These are phyloP conservation scores for Quillaja saponaria DNA, from an alignment of 306 rosid genomes.

Conservation along the genomic window DNA sequence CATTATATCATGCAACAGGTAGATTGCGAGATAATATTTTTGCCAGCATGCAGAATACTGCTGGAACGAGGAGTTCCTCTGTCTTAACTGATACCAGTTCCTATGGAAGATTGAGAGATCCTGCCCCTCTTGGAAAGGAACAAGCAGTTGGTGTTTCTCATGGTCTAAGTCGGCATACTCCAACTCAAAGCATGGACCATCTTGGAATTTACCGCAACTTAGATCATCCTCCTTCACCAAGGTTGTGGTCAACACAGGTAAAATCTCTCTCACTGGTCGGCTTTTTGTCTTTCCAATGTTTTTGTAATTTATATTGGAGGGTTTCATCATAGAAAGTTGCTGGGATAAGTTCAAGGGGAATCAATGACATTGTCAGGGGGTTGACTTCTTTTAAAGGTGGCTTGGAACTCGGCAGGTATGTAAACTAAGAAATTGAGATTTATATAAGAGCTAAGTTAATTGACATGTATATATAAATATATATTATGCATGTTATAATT, in stretches of 20 bases:
- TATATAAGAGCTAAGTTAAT: constrained; percentile 20
- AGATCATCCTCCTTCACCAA: constrained; percentile 72
- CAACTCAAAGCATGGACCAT: constrained; percentile 64
- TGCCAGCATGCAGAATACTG: constrained; percentile 49
- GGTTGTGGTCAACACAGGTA: constrained; percentile 71
- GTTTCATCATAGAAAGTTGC: constrained; percentile 52
- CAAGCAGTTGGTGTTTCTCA: constrained; percentile 44
- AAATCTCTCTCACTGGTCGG: constrained; percentile 26
- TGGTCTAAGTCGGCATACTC: constrained; percentile 43
- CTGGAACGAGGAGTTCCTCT: constrained; percentile 61
- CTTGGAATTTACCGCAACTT: constrained; percentile 52
- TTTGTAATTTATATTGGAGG: constrained; percentile 19
- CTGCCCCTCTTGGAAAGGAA: constrained; percentile 47
- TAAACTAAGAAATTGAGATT: constrained; percentile 20
- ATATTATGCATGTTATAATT: no score
- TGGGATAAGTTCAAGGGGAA: constrained; percentile 62
- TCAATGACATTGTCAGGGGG: constrained; percentile 60
- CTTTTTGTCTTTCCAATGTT: constrained; percentile 9
- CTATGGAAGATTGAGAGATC: constrained; percentile 61
- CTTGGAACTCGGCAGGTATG: constrained; percentile 80
- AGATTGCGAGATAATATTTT: constrained; percentile 86
- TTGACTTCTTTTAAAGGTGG: constrained; percentile 64
- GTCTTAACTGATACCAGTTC: constrained; percentile 59
- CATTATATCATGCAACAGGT: constrained; percentile 86
- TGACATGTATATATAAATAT: no score